Percentiles rank a stretch among this genome's conserved stretches.
Evolutionary conservation across 768 basidiomycete species (phyloP).

Genomic region (Amanita subjunquillea): DNA sequence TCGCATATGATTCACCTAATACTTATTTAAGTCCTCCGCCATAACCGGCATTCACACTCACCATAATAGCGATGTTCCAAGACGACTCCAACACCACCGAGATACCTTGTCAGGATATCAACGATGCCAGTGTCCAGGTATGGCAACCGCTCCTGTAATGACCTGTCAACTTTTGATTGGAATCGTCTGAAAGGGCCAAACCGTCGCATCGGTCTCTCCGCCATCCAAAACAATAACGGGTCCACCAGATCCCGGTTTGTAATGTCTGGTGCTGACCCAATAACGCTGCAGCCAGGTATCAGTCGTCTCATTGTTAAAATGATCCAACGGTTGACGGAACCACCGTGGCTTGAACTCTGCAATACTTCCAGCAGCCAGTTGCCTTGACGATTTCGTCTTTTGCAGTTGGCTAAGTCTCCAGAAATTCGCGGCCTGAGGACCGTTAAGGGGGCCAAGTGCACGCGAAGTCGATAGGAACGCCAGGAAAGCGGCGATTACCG

Average conservation of each 20-base stretch:
- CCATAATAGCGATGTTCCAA: conserved; percentile 92
- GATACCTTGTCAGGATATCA: conserved; percentile 75
- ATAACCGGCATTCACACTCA: conserved; percentile 12
- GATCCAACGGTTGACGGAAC: conserved; percentile 83
- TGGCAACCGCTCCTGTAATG: conserved; percentile 31
- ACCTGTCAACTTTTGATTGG: background rate
- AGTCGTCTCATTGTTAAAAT: conserved; percentile 44
- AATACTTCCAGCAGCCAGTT: conserved; percentile 12
- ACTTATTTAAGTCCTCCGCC: conserved; percentile 9
- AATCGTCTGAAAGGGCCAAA: conserved; percentile 19
- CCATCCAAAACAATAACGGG: conserved; percentile 90
- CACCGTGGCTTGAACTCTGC: conserved; percentile 47
- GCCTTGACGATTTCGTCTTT: conserved; percentile 8
- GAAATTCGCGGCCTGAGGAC: conserved; percentile 55
- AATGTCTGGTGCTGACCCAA: conserved; percentile 84
- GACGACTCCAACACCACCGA: conserved; percentile 83
- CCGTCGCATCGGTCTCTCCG: conserved; percentile 84
- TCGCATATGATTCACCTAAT: conserved; percentile 68
- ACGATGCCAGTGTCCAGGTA: conserved; percentile 78
- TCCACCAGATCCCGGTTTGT: conserved; percentile 55
- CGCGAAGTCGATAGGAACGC: conserved; percentile 7
- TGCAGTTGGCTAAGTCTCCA: conserved; percentile 38
- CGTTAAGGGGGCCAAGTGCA: conserved; percentile 16
- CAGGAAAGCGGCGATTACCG: background rate
- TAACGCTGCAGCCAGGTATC: conserved; percentile 81